Evolutionary conservation across 2,329 filamentous ascomycete species (phyloP).

Genomic region (Davidsoniella eucalypti): DNA sequence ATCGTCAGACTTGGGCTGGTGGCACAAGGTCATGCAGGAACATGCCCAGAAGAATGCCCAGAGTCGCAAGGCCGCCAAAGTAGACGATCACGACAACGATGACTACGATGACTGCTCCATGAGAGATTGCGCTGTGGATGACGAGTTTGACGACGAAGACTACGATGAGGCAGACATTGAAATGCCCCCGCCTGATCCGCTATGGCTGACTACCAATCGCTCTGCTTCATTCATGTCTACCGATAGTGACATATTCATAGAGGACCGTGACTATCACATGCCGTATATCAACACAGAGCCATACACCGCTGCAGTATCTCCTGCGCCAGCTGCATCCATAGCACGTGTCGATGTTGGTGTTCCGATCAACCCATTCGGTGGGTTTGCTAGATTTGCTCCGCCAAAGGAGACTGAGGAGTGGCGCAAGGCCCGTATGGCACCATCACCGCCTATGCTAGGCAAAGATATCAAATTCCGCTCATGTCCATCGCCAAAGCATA

Average conservation of each 20-base stretch:
- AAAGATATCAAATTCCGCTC: conserved; percentile 62
- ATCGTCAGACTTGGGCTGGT: conserved; percentile 53
- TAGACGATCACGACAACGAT: not conserved
- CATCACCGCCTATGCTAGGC: conserved; percentile 77
- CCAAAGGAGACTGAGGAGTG: conserved; percentile 5
- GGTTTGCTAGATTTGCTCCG: conserved; percentile 3
- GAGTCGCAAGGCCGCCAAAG: conserved; percentile 19
- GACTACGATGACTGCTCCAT: conserved; percentile 9
- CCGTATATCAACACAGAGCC: conserved; percentile 19
- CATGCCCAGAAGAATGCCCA: conserved; percentile 51
- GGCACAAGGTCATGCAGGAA: conserved; percentile 64
- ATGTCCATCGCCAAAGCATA: conserved; percentile 69
- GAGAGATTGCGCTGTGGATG: conserved; percentile 17
- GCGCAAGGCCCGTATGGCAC: conserved; percentile 28
- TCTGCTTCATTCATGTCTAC: conserved; percentile 2
- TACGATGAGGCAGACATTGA: conserved; percentile 16
- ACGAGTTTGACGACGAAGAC: conserved; percentile 8
- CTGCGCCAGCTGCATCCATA: too few species aligned
- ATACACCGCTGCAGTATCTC: not conserved
- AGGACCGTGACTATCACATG: conserved; percentile 19
- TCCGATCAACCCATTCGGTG: not conserved
- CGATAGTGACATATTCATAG: conserved; percentile 7
- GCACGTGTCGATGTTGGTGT: not conserved
- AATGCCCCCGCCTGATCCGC: conserved; percentile 21
- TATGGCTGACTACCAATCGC: conserved; percentile 19